phyloP scores from a whole-genome alignment of 73 alveolate species.

The Stentor coeruleus region DNA sequence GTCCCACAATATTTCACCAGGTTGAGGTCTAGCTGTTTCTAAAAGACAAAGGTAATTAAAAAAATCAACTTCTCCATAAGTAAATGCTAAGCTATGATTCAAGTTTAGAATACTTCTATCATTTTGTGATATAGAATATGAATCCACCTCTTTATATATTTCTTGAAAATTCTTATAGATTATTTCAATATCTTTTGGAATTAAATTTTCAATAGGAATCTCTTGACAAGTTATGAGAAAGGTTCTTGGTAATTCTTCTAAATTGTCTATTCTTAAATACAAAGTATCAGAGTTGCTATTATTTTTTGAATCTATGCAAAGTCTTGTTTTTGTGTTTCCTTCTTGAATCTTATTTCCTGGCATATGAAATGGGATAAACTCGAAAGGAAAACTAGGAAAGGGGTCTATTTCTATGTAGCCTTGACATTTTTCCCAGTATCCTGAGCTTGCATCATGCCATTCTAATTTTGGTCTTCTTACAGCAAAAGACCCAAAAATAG shows the following conservation, averaged over 20 bases:
- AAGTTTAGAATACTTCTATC: not conserved
- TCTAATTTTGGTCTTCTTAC: not conserved
- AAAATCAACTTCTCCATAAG: conserved; percentile 62
- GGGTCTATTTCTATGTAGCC: not conserved
- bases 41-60: conserved; percentile 32
- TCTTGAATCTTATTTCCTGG: not conserved
- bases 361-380: not conserved
- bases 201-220: not conserved
- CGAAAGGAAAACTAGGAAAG: not conserved
- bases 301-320: not conserved
- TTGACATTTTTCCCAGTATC: not conserved
- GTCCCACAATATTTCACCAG: conserved; percentile 52
- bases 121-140: not conserved
- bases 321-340: not conserved
- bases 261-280: not conserved
- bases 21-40: conserved; percentile 31
- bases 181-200: not conserved
- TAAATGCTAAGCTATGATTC: conserved; percentile 2
- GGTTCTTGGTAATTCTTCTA: not conserved
- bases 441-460: not conserved
- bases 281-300: not conserved
- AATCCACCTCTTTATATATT: not conserved
- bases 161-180: too few species aligned
- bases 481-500: not conserved
- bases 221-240: not conserved